Evolutionary conservation across 371 early-diverging fungal species (phyloP).

Genomic region (Mucor lusitanicus): DNA sequence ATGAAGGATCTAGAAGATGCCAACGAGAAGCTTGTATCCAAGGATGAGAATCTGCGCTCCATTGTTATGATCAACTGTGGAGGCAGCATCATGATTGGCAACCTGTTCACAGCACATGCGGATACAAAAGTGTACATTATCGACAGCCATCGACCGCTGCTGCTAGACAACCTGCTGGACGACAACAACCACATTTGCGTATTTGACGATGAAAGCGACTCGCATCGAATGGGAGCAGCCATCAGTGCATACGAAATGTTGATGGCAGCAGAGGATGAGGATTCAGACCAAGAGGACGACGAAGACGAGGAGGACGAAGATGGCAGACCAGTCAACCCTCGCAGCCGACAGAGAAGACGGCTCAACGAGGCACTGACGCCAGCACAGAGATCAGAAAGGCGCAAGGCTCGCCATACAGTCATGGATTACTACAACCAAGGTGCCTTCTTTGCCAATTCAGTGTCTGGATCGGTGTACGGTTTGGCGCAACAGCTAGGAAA

Average conservation of each 20-base stretch:
- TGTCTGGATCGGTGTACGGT: conserved; percentile 56
- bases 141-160: conserved; percentile 88
- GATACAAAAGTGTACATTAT: conserved; percentile 71
- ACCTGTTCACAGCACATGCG: conserved; percentile 58
- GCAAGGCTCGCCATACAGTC: conserved; percentile 37
- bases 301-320: conserved; percentile 14
- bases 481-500: conserved; percentile 60
- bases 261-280: conserved; percentile 42
- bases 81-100: conserved; percentile 71
- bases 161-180: conserved; percentile 75
- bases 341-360: conserved; percentile 38
- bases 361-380: conserved; percentile 14
- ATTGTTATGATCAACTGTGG: conserved; percentile 91
- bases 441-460: conserved; percentile 58
- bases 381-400: conserved; percentile 11
- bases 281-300: conserved; percentile 24
- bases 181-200: conserved; percentile 66
- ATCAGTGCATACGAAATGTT: conserved; percentile 69
- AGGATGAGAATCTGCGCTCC: conserved; percentile 55
- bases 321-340: conserved; percentile 16
- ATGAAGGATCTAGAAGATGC: conserved; percentile 67
- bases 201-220: conserved; percentile 80
- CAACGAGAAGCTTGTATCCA: conserved; percentile 50
- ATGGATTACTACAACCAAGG: conserved; percentile 63
- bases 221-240: conserved; percentile 56